A percentile compares a stretch with the other conserved stretches of the same genome.
These are phyloP conservation scores for Lippia alba DNA, from an alignment of 305 asterid species.

Conservation along the genomic window DNA sequence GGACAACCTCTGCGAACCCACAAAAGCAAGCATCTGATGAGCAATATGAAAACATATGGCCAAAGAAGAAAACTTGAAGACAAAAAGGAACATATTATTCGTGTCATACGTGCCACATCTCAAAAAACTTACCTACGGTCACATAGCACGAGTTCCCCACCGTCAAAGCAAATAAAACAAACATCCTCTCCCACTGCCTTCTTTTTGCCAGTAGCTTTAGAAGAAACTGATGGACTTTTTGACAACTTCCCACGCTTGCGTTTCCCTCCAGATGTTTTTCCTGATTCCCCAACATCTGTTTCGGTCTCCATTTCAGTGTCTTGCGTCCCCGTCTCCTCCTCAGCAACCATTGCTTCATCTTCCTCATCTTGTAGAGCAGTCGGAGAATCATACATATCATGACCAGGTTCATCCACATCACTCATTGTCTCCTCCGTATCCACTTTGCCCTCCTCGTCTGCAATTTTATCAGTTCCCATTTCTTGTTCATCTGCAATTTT, in stretches of 20 bases:
- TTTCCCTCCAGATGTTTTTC: slow-evolving; percentile 64
- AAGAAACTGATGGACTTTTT: slow-evolving; percentile 50
- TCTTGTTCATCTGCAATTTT: slow-evolving; percentile 39
- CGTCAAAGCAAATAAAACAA: slow-evolving; percentile 99
- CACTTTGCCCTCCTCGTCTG: slow-evolving; percentile 46
- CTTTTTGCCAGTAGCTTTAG: slow-evolving; percentile 52
- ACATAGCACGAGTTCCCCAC: slow-evolving; percentile 94
- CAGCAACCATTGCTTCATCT: slow-evolving; percentile 58
- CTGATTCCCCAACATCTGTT: slow-evolving; percentile 69
- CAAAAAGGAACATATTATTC: slow-evolving; percentile 1
- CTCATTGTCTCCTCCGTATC: slow-evolving; percentile 52
- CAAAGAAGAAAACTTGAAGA: slow-evolving; percentile 9
- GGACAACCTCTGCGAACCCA: slow-evolving; percentile 83
- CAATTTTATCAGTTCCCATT: slow-evolving; percentile 42
- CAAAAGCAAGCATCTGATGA: slow-evolving; percentile 25
- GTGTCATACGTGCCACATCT: slow-evolving; percentile 14
- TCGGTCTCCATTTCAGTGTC: slow-evolving; percentile 89
- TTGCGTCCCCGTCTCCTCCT: slow-evolving; percentile 64
- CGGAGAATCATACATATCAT: slow-evolving; percentile 55
- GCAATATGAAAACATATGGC: slow-evolving; percentile 20
- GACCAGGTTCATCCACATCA: slow-evolving; percentile 55
- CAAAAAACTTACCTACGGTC: slow-evolving; percentile 76
- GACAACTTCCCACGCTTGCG: slow-evolving; percentile 71
- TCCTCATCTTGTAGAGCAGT: slow-evolving; percentile 61
- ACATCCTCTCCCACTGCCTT: slow-evolving; percentile 83